phyloP scores from a whole-genome alignment of 495 filamentous ascomycete species.

The Penicillium manginii region DNA sequence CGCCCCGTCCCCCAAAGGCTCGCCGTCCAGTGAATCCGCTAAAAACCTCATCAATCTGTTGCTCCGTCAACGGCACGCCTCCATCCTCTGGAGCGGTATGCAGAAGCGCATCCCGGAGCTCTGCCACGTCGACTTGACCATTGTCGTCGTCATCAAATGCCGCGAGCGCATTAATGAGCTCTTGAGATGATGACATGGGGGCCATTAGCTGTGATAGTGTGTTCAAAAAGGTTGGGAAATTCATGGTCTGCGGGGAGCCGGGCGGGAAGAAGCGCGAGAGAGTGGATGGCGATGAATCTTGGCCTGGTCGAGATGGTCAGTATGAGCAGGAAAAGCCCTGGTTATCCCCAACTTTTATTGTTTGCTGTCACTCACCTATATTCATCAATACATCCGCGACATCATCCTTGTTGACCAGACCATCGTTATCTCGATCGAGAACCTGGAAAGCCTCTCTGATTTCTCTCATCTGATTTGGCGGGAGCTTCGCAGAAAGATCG shows the following conservation, averaged over 20 bases:
- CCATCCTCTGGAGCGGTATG: slow-evolving; percentile 79
- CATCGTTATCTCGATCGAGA: slow-evolving; percentile 80
- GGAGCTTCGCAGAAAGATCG: slow-evolving; percentile 65
- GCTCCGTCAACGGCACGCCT: slow-evolving; percentile 65
- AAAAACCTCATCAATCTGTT: slow-evolving; percentile 82
- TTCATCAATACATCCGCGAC: slow-evolving; percentile 80
- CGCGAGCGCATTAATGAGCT: slow-evolving; percentile 83
- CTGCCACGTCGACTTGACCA: slow-evolving; percentile 83
- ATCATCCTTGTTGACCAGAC: slow-evolving; percentile 73
- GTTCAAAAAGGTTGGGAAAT: slow-evolving; percentile 81
- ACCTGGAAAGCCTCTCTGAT: slow-evolving; percentile 88
- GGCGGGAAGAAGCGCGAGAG: slow-evolving; percentile 78
- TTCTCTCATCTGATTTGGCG: slow-evolving; percentile 69
- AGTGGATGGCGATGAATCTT: slow-evolving; percentile 60
- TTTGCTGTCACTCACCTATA: slow-evolving; percentile 54
- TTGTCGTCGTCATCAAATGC: slow-evolving; percentile 97
- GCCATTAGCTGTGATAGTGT: slow-evolving; percentile 73
- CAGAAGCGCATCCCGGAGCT: slow-evolving; percentile 80
- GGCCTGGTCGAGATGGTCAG: slow-evolving; percentile 39
- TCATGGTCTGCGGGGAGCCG: slow-evolving; percentile 66
- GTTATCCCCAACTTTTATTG: neutral
- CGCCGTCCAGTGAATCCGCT: slow-evolving; percentile 81
- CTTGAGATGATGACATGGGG: slow-evolving; percentile 70
- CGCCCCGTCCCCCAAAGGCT: slow-evolving; percentile 61
- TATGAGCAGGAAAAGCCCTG: neutral